Evolutionary conservation across 192 early-diverging fungal species (phyloP).

Genomic region (Allomyces macrogynus): DNA sequence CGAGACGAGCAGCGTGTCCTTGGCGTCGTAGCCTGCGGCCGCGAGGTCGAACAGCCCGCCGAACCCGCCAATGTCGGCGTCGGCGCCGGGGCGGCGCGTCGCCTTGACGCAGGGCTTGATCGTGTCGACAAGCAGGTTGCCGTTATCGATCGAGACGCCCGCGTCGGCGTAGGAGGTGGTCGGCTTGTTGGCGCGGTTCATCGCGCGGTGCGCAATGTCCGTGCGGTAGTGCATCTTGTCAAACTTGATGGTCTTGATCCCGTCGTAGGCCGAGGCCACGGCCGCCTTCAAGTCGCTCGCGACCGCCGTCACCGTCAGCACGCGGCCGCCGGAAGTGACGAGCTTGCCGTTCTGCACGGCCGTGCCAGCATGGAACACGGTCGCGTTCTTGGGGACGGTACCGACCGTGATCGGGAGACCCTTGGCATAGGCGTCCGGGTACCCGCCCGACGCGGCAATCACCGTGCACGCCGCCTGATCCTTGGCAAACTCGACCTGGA

Average conservation of each 20-base stretch:
- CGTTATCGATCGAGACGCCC: slow-evolving; percentile 89
- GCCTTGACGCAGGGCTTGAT: slow-evolving; percentile 90
- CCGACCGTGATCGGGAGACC: slow-evolving; percentile 51
- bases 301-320: slow-evolving; percentile 77
- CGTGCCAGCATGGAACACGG: slow-evolving; percentile 91
- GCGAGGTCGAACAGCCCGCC: slow-evolving; percentile 94
- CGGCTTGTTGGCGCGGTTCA: slow-evolving; percentile 13
- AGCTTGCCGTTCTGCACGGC: slow-evolving; percentile 29
- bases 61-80: slow-evolving; percentile 95
- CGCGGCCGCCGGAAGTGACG: slow-evolving; percentile 82
- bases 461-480: slow-evolving; percentile 69
- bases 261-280: slow-evolving; percentile 53
- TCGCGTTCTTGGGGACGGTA: slow-evolving; percentile 10
- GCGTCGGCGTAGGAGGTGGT: slow-evolving; percentile 72
- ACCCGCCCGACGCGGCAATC: slow-evolving; percentile 76
- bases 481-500: slow-evolving; percentile 45
- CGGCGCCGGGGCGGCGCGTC: slow-evolving; percentile 78
- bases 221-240: slow-evolving; percentile 68
- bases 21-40: slow-evolving; percentile 53
- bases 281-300: slow-evolving; percentile 51
- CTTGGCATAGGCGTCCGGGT: slow-evolving; percentile 73
- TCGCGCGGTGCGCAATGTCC: slow-evolving; percentile 70
- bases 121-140: slow-evolving; percentile 80
- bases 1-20: slow-evolving; percentile 84
- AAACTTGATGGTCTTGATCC: slow-evolving; percentile 49